Conservation (phyloP, 2,329 filamentous ascomycete genomes). For the Fusarium xyrophilum region DNA sequence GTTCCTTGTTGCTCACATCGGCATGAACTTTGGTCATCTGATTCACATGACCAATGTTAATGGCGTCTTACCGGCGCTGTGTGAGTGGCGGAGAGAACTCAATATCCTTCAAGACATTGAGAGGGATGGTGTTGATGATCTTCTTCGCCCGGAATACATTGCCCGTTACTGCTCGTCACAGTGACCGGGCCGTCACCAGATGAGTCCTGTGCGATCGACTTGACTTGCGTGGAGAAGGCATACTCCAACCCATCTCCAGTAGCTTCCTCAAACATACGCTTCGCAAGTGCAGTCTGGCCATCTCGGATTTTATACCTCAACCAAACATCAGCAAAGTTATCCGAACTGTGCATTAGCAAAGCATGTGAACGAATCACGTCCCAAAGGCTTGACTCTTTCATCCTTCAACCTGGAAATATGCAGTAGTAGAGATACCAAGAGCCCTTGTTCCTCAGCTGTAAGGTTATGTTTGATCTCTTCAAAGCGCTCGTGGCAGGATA, state of each 20-base stretch:
- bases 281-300: background rate
- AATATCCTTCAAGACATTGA: background rate
- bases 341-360: background rate
- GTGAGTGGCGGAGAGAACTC: background rate
- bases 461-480: background rate
- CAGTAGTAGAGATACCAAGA: background rate
- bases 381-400: background rate
- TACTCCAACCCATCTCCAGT: background rate
- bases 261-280: background rate
- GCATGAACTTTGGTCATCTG: background rate
- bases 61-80: fast-evolving
- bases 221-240: background rate
- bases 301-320: background rate
- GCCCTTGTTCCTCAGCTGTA: background rate
- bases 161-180: fast-evolving
- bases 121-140: background rate
- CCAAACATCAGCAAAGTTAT: background rate
- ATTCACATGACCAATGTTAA: background rate
- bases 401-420: background rate
- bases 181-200: background rate
- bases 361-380: background rate
- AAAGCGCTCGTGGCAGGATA: background rate
- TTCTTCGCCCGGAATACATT: background rate
- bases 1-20: background rate
- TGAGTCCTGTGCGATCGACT: background rate